Evolutionary conservation across 1,284 basidiomycete genomes (phyloP).

Genomic region (Leccinum solheimii): DNA sequence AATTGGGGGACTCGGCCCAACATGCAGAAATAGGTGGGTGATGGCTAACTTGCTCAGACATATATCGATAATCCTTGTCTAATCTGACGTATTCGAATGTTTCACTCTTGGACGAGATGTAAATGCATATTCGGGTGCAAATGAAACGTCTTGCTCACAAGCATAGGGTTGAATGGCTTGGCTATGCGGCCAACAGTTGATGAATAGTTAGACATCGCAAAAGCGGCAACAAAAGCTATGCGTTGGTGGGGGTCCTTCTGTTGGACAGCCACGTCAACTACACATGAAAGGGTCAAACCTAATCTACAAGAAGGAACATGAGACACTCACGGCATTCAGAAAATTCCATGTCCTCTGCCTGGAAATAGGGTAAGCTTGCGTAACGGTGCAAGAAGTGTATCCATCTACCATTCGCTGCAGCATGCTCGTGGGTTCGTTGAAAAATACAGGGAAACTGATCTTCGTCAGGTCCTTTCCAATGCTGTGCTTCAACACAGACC

Average conservation of each 20-base stretch:
- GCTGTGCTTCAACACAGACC: slow-evolving; percentile 94
- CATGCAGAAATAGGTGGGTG: slow-evolving; percentile 98
- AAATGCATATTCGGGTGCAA: not conserved
- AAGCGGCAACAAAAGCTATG: slow-evolving; percentile 93
- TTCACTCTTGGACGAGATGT: slow-evolving; percentile 53
- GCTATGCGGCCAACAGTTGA: slow-evolving; percentile 94
- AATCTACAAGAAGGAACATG: not conserved
- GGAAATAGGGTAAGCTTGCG: slow-evolving; percentile 7
- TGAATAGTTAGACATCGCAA: slow-evolving; percentile 98
- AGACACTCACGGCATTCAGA: slow-evolving; percentile 78
- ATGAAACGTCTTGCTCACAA: slow-evolving; percentile 44
- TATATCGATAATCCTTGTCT: slow-evolving; percentile 89
- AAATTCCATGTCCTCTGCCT: slow-evolving; percentile 96
- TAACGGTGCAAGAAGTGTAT: not conserved
- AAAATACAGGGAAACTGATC: slow-evolving; percentile 95
- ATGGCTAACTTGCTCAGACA: slow-evolving; percentile 95
- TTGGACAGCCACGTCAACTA: slow-evolving; percentile 81
- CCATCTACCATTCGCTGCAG: slow-evolving; percentile 72
- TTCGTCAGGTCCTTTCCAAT: slow-evolving; percentile 98
- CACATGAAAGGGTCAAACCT: slow-evolving; percentile 2
- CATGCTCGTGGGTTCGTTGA: slow-evolving; percentile 98
- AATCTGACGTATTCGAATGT: slow-evolving; percentile 93
- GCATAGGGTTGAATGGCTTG: slow-evolving; percentile 95
- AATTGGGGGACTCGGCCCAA: slow-evolving; percentile 86
- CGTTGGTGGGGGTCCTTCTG: slow-evolving; percentile 81